Evolutionary conservation across 2,329 filamentous ascomycete genomes (phyloP), one percentile per base, ranked within the genome.

Genomic region (Aspergillus intermedius): DNA sequence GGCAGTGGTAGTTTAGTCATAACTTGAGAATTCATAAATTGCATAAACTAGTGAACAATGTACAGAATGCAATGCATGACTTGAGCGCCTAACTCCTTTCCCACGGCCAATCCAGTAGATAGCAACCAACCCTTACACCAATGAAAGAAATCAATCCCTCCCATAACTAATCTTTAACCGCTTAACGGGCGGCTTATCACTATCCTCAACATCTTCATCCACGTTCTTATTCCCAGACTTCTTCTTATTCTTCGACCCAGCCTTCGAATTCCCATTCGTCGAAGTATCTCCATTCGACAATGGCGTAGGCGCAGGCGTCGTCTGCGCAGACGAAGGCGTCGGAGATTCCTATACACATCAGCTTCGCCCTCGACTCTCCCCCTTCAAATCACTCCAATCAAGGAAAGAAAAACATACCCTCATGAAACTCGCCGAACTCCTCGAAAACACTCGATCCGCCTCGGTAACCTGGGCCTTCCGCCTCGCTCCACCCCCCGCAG

Each of bases 381-480:
- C 21, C 21, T 22, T 19, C 17, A 19, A 19, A 19, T 19, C 17
- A 19, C 17, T 3, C 17, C 17, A 19, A 19, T 19, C 17, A 15
- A 35, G 7, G 22, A n/a, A n/a, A 30, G 23, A 30, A 22, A 25
- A 39, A 54, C 64, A 40, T 60, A 72, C 70, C 52, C 69, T 54
- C 70, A 72, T 73, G 49, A 73, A 76, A 50, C 69, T 71, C n/a
- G 72, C 72, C 5, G 73, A 75, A 53, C 74, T 76, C 50, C 67
- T 59, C 17, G 71, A 74, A 57, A 77, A 77, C 40, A 76, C 71
- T 32, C 74, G 63, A 57, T 77, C 74, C 9, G 61, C 51, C 45
- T 77, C 74, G 40, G 66, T 67, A 3, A 76, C 70, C 30, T 66
- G 64, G 4, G 67, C 67, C 52, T 75, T 76, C 30, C 73, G 64